Percentiles rank a stretch among this genome's conserved stretches.
phyloP scores from a whole-genome alignment of 1,284 basidiomycete genomes.

The Coniferiporia sulphurascens region DNA sequence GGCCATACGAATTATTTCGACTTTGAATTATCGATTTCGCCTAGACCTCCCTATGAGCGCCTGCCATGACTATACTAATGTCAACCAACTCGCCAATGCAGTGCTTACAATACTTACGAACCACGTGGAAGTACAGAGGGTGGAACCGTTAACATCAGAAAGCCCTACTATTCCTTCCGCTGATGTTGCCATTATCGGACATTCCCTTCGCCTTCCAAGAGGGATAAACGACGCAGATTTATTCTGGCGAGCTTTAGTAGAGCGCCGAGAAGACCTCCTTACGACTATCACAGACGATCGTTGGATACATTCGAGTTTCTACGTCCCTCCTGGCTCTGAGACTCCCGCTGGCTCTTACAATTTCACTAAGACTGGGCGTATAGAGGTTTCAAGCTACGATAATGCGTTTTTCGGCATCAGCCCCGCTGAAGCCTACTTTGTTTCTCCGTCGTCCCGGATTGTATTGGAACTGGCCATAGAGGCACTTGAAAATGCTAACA shows the following conservation, averaged over 20 bases:
- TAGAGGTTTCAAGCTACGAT: constrained; percentile 31
- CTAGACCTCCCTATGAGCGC: constrained; percentile 30
- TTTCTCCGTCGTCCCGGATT: constrained; percentile 31
- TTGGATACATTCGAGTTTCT: constrained; percentile 35
- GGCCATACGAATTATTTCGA: constrained; percentile 30
- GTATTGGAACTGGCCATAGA: constrained; percentile 33
- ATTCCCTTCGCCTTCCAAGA: constrained; percentile 32
- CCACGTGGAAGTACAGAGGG: too few relatives aligned
- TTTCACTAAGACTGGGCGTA: constrained; percentile 30
- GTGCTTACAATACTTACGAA: constrained; percentile 21
- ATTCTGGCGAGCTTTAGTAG: constrained; percentile 33
- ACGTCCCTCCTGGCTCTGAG: constrained; percentile 15
- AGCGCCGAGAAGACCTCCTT: constrained; percentile 29
- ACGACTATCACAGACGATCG: constrained; percentile 28
- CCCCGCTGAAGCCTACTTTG: constrained; percentile 30
- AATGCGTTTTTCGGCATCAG: constrained; percentile 34
- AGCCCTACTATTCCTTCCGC: constrained; percentile 3
- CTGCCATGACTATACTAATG: constrained; percentile 32
- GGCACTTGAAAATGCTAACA: constrained; percentile 35
- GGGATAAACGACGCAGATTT: constrained; percentile 27
- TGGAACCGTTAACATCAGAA: too few relatives aligned
- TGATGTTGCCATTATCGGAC: constrained; percentile 34
- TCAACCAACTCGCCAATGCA: constrained; percentile 26
- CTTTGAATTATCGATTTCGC: constrained; percentile 27
- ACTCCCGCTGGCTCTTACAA: constrained; percentile 27